Evolutionary conservation across 2,329 filamentous ascomycete species (phyloP).

Genomic region (Hypomyces perniciosus): DNA sequence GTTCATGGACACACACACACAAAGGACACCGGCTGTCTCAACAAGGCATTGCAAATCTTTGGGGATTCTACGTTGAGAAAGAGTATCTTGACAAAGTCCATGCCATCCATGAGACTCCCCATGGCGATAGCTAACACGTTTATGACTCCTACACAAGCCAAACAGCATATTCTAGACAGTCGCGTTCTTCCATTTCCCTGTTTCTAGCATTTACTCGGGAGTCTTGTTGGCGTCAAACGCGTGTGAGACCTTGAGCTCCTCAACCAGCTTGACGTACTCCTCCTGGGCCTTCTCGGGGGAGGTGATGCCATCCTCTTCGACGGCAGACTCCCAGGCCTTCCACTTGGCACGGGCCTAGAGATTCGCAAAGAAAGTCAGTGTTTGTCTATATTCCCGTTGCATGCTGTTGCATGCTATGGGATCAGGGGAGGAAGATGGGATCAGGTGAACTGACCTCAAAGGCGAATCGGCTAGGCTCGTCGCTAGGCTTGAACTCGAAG

Average conservation of each 20-base stretch:
- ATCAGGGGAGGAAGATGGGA: neutral
- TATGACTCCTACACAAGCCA: too few relatives aligned
- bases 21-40: too few relatives aligned
- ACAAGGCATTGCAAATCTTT: too few relatives aligned
- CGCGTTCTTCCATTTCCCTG: too few relatives aligned
- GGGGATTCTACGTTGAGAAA: too few relatives aligned
- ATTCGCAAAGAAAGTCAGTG: neutral
- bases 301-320: slow-evolving; percentile 57
- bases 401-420: neutral
- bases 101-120: too few relatives aligned
- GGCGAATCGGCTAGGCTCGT: slow-evolving; percentile 63
- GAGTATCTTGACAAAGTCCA: too few relatives aligned
- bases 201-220: slow-evolving; percentile 38
- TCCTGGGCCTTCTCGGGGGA: slow-evolving; percentile 61
- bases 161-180: too few relatives aligned
- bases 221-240: slow-evolving; percentile 60
- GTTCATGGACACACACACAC: too few relatives aligned
- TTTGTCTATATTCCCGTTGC: neutral
- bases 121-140: too few relatives aligned
- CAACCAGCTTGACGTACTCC: slow-evolving; percentile 67
- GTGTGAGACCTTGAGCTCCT: slow-evolving; percentile 63
- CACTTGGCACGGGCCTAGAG: slow-evolving; percentile 74
- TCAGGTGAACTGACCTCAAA: slow-evolving; percentile 46
- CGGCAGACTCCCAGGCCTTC: slow-evolving; percentile 66
- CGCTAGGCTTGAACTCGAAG: slow-evolving; percentile 51